Evolutionary conservation across 2,329 filamentous ascomycete species (phyloP).

Genomic region (Venturiaceae sp.): DNA sequence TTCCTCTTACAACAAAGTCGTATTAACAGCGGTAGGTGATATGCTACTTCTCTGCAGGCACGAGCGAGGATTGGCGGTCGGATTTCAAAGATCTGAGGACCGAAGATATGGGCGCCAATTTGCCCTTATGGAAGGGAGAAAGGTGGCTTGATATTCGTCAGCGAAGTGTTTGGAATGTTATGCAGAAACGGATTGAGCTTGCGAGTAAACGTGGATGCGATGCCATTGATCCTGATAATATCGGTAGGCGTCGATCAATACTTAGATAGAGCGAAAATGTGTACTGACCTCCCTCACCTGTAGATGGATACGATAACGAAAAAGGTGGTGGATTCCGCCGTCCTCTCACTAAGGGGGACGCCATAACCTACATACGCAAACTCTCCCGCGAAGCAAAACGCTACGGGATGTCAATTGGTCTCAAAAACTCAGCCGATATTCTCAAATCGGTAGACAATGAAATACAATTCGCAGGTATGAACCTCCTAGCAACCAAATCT

Average conservation of each 20-base stretch:
- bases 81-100: constrained; percentile 15
- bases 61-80: constrained; percentile 16
- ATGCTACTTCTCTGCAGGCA: constrained; percentile 18
- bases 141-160: constrained; percentile 16
- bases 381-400: not conserved
- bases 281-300: not conserved
- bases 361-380: not conserved
- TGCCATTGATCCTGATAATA: constrained; percentile 26
- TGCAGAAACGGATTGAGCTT: constrained; percentile 17
- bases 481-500: no score
- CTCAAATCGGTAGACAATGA: not conserved
- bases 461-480: constrained; percentile 3
- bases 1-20: no score
- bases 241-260: constrained; percentile 3
- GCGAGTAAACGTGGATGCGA: constrained; percentile 23
- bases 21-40: no score
- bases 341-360: not conserved
- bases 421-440: constrained; percentile 1
- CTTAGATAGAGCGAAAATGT: not conserved
- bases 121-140: constrained; percentile 18
- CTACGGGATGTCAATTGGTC: not conserved
- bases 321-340: constrained; percentile 1
- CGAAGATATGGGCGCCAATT: constrained; percentile 13
- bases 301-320: constrained; percentile 10
- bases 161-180: constrained; percentile 16